Base-by-base conservation (phyloP, 2,329 filamentous ascomycete genomes). In the Fusarium torreyae region DNA sequence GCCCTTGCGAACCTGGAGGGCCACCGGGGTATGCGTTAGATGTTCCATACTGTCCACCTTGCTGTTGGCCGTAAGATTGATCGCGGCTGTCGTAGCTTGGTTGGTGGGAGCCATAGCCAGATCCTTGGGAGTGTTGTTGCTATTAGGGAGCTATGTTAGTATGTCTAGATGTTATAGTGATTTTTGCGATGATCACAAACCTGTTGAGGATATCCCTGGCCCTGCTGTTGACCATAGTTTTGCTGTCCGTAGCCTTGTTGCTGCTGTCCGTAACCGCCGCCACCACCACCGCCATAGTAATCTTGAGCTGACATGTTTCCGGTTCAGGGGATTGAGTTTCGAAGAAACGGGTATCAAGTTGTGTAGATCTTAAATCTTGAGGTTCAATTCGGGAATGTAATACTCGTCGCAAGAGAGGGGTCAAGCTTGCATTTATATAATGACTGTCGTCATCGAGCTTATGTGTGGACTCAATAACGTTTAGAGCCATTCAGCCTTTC, bases 291-390 rank as follows among this genome's bases (percentile, higher is more conserved):
- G 11, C 63, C 20, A 51, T 74, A 74, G 57, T 74, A 74, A 18
- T 74, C 72, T 31, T 74, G 68, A 34, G 72, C 68, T 24, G 72
- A 73, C 72, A 74, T 74, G 26, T n/a, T 33, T 44, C 31, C 10
- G 3, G 17, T 26, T 61, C 10, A 42, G 28, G 22, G 20, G 24
- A 13, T 57, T 40, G 18, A 9, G 33, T 31, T 13, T 40, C 5
- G 3, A 13, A 9, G 5, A 39, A 11, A 13, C 22, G 18, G 20
- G 22, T 36, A 8, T 17, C 4, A 10, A 15, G 6, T 20, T 18
- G 18, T 40, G 13, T 13, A 22, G 13, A 10, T 50, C 11, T 20
- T 7, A 9, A 26, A 43, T 13, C 8, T 38, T 17, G 14, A 42
- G 36, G 13, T n/a, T 33, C 22, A 17, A 49, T 11, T 43, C 14